phyloP scores from a whole-genome alignment of 2,329 filamentous ascomycete genomes.

The Corinectria fuckeliana region DNA sequence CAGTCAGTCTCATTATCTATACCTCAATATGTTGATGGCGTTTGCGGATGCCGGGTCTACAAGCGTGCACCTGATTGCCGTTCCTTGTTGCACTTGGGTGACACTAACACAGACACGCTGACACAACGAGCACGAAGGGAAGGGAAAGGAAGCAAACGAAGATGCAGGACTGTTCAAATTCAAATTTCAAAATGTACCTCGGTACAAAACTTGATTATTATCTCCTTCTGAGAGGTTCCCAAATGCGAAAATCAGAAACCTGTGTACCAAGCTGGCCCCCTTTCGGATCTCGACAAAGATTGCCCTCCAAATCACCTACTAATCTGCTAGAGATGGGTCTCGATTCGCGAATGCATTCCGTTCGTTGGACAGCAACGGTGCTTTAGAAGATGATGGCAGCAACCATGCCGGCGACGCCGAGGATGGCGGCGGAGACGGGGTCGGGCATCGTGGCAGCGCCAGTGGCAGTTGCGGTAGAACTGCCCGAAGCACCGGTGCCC shows the following conservation, averaged over 20 bases:
- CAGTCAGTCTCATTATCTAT: conserved; percentile 17
- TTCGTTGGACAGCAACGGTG: background rate
- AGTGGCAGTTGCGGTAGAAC: conserved; percentile 40
- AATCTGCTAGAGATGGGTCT: conserved; percentile 5
- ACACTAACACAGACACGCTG: background rate
- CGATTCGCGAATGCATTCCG: conserved; percentile 16
- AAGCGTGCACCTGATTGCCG: background rate
- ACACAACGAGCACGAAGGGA: too few species aligned
- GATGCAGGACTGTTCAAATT: conserved; percentile 24
- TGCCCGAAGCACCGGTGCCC: conserved; percentile 33
- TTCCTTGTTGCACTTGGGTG: background rate
- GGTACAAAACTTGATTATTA: conserved; percentile 37
- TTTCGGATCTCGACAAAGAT: conserved; percentile 22
- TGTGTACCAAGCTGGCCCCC: conserved; percentile 29
- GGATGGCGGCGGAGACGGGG: conserved; percentile 27
- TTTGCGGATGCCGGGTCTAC: background rate
- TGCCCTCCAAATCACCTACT: conserved; percentile 15
- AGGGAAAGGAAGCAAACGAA: background rate
- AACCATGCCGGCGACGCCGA: conserved; percentile 38
- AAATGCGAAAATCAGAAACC: conserved; percentile 33
- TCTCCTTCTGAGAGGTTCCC: conserved; percentile 25
- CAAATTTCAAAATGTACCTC: conserved; percentile 34
- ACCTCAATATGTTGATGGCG: conserved; percentile 18
- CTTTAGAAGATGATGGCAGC: conserved; percentile 37
- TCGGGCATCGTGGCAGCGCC: conserved; percentile 38